phyloP scores from a whole-genome alignment of 2,329 filamentous ascomycete species.

The Epichloe scottii region DNA sequence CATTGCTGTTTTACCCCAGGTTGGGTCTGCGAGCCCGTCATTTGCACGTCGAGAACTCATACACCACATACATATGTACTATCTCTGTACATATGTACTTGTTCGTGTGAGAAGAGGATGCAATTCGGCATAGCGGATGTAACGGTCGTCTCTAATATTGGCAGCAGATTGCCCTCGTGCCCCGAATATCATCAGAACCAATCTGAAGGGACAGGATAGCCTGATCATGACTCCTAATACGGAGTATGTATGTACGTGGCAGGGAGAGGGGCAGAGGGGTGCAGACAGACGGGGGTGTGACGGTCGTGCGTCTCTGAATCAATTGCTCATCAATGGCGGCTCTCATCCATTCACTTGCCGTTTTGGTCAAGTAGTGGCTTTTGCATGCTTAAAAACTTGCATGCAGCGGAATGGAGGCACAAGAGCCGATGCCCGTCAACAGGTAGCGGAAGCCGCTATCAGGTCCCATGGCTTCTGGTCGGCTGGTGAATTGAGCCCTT shows the following conservation, averaged over 20 bases:
- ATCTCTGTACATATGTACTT: too few relatives aligned
- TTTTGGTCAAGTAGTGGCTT: not conserved
- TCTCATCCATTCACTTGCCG: not conserved
- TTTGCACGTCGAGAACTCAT: not conserved
- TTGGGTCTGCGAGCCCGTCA: not conserved
- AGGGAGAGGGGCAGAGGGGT: too few relatives aligned
- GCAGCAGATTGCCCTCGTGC: not conserved
- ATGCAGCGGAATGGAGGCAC: not conserved
- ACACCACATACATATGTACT: too few relatives aligned
- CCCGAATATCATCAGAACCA: too few relatives aligned
- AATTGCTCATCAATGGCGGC: too few relatives aligned
- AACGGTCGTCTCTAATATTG: not conserved
- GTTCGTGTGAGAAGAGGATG: not conserved
- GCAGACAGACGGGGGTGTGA: too few relatives aligned
- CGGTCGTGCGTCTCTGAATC: too few relatives aligned
- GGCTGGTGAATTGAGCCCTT: not conserved
- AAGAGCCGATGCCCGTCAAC: not conserved
- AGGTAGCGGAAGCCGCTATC: not conserved
- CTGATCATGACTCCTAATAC: too few relatives aligned
- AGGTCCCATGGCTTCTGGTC: not conserved
- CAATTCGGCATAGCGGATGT: not conserved
- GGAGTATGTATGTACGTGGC: too few relatives aligned
- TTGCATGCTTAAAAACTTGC: not conserved
- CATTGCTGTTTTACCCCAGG: too few relatives aligned
- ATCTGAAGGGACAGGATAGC: too few relatives aligned